Conservation (phyloP, 2,329 filamentous ascomycete species). For the Davidsoniella neocaledoniae region DNA sequence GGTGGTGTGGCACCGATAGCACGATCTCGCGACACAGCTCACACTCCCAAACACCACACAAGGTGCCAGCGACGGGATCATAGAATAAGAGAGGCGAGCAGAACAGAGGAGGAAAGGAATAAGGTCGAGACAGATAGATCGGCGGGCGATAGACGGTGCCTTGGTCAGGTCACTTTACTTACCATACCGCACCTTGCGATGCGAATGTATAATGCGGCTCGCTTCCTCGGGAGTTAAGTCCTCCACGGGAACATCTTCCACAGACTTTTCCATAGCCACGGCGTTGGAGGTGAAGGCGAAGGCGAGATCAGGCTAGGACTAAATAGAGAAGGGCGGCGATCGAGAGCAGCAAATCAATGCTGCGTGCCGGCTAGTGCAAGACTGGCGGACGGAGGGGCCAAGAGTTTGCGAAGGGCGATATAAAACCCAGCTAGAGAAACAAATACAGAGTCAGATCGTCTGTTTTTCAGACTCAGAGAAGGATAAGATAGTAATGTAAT, state of each 20-base stretch:
- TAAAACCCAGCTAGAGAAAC: slow-evolving; percentile 1
- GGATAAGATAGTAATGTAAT: neutral
- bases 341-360: neutral
- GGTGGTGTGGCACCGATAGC: no score
- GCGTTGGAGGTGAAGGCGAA: neutral
- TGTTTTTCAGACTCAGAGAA: neutral
- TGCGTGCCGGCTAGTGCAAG: neutral
- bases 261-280: slow-evolving; percentile 12
- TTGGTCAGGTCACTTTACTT: slow-evolving; percentile 19
- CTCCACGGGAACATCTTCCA: slow-evolving; percentile 30
- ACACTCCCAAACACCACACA: neutral
- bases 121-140: neutral
- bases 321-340: neutral
- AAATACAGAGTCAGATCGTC: neutral
- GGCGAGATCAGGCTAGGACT: neutral
- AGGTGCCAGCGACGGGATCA: neutral
- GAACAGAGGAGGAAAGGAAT: neutral
- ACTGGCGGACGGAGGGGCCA: neutral
- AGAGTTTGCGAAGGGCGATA: neutral
- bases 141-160: neutral
- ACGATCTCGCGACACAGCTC: neutral
- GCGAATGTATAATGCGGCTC: slow-evolving; percentile 51
- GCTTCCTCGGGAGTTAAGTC: slow-evolving; percentile 48
- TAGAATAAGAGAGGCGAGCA: neutral
- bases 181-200: slow-evolving; percentile 54